These are phyloP conservation scores for Volvox carteri DNA, from an alignment of 163 green algal species.

Conservation along the genomic window DNA sequence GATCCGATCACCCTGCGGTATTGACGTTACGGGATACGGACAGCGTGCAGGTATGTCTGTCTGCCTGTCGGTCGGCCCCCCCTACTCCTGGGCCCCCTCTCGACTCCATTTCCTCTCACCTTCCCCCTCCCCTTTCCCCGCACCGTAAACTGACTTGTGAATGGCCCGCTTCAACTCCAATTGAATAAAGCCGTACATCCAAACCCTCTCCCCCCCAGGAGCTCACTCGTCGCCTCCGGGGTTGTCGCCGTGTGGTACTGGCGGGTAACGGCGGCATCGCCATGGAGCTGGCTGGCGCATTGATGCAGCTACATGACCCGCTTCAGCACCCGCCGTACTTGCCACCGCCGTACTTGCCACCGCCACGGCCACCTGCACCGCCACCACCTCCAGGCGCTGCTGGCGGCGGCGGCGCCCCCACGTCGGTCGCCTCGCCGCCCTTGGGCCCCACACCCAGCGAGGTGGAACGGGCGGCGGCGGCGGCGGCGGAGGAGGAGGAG, in stretches of 20 bases:
- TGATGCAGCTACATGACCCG: constrained; percentile 34
- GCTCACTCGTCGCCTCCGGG: constrained; percentile 49
- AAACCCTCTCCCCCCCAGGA: background rate
- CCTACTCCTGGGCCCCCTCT: background rate
- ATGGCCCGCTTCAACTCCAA: too few relatives aligned
- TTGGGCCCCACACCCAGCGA: too few relatives aligned
- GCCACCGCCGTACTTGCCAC: too few relatives aligned
- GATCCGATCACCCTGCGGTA: constrained; percentile 58
- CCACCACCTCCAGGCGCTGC: too few relatives aligned
- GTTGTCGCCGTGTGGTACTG: constrained; percentile 70
- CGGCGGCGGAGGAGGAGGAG: too few relatives aligned
- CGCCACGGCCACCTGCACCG: too few relatives aligned
- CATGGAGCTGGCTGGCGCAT: constrained; percentile 79
- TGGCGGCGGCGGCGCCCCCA: too few relatives aligned
- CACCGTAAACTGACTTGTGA: too few relatives aligned
- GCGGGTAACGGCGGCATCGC: constrained; percentile 92
- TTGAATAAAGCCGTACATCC: background rate
- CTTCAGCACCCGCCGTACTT: too few relatives aligned
- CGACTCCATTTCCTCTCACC: background rate
- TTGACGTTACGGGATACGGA: constrained; percentile 84
- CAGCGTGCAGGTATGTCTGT: constrained; percentile 42
- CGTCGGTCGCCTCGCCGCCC: too few relatives aligned
- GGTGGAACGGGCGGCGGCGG: too few relatives aligned
- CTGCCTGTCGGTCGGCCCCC: background rate
- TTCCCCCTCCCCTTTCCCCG: background rate